These are phyloP conservation scores for Triglochin maritima DNA, from an alignment of 106 monocot species.

Conservation along the genomic window DNA sequence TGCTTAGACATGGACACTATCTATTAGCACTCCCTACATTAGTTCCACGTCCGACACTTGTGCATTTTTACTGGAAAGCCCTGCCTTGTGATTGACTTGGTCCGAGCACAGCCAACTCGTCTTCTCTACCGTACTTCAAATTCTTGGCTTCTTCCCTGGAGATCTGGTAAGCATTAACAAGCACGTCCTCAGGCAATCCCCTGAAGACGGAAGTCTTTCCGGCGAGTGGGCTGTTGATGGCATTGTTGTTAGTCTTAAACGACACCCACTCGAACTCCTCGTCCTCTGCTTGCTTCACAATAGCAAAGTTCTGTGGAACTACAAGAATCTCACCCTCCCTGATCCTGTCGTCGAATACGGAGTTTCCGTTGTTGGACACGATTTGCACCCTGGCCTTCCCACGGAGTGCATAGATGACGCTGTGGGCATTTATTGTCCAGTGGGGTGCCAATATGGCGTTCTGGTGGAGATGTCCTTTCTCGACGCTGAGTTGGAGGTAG, in stretches of 20 bases:
- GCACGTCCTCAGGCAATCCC: conserved; percentile 31
- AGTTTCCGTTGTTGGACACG: conserved; percentile 10
- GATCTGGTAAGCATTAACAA: conserved; percentile 22
- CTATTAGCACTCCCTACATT: too few species aligned
- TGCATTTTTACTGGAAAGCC: not conserved
- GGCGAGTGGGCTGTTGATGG: conserved; percentile 21
- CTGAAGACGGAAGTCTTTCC: conserved; percentile 31
- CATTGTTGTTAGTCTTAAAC: conserved; percentile 31
- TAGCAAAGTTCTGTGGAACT: conserved; percentile 46
- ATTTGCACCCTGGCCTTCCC: conserved; percentile 19
- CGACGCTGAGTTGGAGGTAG: conserved; percentile 10
- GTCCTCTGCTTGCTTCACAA: conserved; percentile 21
- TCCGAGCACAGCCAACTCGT: conserved; percentile 5
- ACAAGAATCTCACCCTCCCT: conserved; percentile 31
- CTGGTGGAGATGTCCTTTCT: conserved; percentile 17
- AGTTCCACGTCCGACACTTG: too few species aligned
- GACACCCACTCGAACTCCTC: conserved; percentile 39
- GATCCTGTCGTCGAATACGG: conserved; percentile 12
- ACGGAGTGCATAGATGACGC: conserved; percentile 16
- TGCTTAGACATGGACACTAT: too few species aligned
- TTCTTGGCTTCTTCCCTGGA: conserved; percentile 22
- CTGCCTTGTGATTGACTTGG: conserved; percentile 4
- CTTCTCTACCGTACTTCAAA: conserved; percentile 12
- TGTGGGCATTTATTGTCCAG: conserved; percentile 30
- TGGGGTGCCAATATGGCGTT: conserved; percentile 21